phyloP scores from a whole-genome alignment of 2,329 filamentous ascomycete genomes.

The Talaromyces marneffei region DNA sequence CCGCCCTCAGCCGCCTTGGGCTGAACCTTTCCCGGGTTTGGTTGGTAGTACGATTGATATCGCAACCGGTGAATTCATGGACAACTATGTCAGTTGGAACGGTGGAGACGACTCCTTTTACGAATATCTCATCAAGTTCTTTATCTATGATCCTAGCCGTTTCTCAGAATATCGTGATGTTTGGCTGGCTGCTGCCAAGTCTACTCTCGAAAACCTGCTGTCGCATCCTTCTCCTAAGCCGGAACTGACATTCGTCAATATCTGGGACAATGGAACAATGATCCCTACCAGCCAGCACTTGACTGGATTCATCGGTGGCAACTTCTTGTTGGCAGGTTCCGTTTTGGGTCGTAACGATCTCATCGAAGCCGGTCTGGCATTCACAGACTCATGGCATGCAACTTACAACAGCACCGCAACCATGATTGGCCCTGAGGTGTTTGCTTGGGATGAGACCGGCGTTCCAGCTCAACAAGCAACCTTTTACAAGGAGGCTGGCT shows the following conservation, averaged over 20 bases:
- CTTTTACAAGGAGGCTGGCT: slow-evolving; percentile 65
- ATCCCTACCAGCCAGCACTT: slow-evolving; percentile 46
- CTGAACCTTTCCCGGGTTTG: slow-evolving; percentile 71
- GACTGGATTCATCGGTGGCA: slow-evolving; percentile 78
- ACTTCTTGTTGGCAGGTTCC: slow-evolving; percentile 74
- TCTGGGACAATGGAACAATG: slow-evolving; percentile 32
- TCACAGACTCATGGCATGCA: slow-evolving; percentile 66
- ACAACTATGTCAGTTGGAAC: slow-evolving; percentile 67
- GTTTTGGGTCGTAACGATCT: slow-evolving; percentile 62
- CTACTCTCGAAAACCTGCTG: slow-evolving; percentile 64
- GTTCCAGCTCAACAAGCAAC: slow-evolving; percentile 43
- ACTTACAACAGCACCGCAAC: slow-evolving; percentile 66
- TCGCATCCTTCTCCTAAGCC: slow-evolving; percentile 61
- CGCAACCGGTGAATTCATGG: slow-evolving; percentile 59
- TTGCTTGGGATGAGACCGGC: slow-evolving; percentile 55
- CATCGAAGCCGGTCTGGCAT: slow-evolving; percentile 64
- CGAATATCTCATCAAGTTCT: slow-evolving; percentile 91
- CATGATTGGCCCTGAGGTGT: slow-evolving; percentile 69
- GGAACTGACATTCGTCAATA: slow-evolving; percentile 61
- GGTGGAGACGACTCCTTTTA: slow-evolving; percentile 77
- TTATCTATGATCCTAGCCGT: slow-evolving; percentile 63
- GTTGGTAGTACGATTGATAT: slow-evolving; percentile 64
- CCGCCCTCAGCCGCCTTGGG: slow-evolving; percentile 54
- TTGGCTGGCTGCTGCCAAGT: slow-evolving; percentile 71
- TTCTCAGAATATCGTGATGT: slow-evolving; percentile 64